A percentile compares a stretch with the other conserved stretches of the same genome.
phyloP scores from a whole-genome alignment of 768 basidiomycete species.

The Rhizopogon vulgaris region DNA sequence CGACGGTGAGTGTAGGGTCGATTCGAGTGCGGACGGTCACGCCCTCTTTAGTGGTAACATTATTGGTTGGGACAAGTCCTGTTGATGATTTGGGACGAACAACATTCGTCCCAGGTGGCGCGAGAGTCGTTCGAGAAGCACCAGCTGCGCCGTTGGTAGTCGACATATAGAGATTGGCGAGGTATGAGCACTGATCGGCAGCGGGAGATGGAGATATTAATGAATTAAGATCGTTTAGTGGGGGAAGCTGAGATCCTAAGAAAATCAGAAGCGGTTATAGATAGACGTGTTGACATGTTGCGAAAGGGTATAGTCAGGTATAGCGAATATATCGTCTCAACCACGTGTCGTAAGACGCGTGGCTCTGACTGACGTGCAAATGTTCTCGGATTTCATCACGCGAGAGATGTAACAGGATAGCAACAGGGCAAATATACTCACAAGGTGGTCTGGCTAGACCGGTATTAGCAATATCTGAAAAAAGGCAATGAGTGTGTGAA shows the following conservation, averaged over 20 bases:
- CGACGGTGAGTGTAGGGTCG: constrained; percentile 76
- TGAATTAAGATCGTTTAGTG: not conserved
- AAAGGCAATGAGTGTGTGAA: not conserved
- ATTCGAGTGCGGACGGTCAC: constrained; percentile 76
- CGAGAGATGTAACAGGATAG: not conserved
- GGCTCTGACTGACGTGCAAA: constrained; percentile 65
- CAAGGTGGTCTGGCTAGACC: not conserved
- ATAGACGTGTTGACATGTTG: not conserved
- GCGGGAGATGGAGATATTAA: constrained; percentile 1
- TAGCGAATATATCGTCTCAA: constrained; percentile 36
- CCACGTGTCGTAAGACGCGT: constrained; percentile 18
- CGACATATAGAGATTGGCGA: constrained; percentile 23
- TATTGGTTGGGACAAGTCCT: constrained; percentile 73
- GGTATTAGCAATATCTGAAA: not conserved
- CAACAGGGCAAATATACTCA: not conserved
- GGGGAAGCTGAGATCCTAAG: not conserved
- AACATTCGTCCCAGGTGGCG: constrained; percentile 27
- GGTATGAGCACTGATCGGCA: constrained; percentile 24
- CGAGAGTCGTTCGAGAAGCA: constrained; percentile 20
- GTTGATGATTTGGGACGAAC: constrained; percentile 35
- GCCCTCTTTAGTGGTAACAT: constrained; percentile 72
- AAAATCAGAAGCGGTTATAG: not conserved
- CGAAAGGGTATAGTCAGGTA: constrained; percentile 31
- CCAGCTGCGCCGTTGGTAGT: constrained; percentile 24
- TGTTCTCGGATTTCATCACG: constrained; percentile 40